phyloP scores from a whole-genome alignment of 2,329 filamentous ascomycete genomes.

The Amesomyces nigricolor region DNA sequence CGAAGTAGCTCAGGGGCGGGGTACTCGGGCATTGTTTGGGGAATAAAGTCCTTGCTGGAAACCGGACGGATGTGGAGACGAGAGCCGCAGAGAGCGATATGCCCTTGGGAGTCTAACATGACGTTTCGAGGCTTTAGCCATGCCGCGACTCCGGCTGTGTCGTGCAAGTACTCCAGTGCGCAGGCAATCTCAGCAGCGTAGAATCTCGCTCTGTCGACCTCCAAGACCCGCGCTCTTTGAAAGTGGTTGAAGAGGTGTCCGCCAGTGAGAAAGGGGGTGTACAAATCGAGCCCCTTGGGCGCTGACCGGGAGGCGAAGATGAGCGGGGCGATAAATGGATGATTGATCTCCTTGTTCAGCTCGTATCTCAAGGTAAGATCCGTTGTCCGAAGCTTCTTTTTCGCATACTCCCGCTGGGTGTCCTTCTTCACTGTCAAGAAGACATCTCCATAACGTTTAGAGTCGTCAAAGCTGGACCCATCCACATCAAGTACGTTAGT shows the following conservation, averaged over 20 bases:
- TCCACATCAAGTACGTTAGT: not conserved
- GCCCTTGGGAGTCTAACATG: not conserved
- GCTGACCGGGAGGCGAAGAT: not conserved
- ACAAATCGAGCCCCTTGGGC: not conserved
- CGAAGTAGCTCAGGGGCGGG: not conserved
- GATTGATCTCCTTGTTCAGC: not conserved
- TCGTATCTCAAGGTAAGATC: no score
- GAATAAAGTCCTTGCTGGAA: no score
- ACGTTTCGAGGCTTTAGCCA: not conserved
- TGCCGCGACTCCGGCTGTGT: not conserved
- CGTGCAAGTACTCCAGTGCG: conserved; percentile 1
- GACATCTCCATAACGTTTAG: not conserved
- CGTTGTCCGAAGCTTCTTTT: not conserved
- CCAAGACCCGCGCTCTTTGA: not conserved
- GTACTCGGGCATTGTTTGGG: not conserved
- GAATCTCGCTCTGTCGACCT: not conserved
- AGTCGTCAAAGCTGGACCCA: no score
- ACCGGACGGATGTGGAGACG: not conserved
- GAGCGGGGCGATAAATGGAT: not conserved
- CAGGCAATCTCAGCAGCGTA: not conserved
- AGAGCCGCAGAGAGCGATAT: not conserved
- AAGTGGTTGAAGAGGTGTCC: not conserved
- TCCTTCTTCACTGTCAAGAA: not conserved
- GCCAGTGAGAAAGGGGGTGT: not conserved
- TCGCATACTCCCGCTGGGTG: not conserved